Base-by-base conservation (phyloP, 768 basidiomycete species). In the Lactarius sanguifluus region DNA sequence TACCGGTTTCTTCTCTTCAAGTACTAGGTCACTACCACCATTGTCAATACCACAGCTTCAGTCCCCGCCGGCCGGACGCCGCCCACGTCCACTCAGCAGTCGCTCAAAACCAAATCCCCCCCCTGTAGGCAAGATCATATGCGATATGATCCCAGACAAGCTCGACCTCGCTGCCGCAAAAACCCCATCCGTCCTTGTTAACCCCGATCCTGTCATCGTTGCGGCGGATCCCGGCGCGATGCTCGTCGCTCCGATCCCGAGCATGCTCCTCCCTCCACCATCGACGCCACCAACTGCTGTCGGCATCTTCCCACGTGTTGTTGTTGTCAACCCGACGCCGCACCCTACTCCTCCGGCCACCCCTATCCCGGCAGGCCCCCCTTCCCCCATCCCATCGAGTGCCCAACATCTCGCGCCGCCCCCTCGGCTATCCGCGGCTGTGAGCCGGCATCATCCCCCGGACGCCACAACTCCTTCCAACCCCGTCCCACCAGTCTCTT, bases 281-380 rank as follows among this genome's bases (percentile, higher is more conserved):
- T 69, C 70, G 36, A 64, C 67, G 32, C 69, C 75, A 23, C 69
- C 76, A 1, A 28, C 71, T 5, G 28, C 71, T 1, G 71, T 75
- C 32, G 70, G 66, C 67, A 76, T 62, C 71, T 79, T 83, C 38
- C 87, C 87, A 16, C 80, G 81, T 32, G 81, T 92, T 7, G 82
- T 91, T 18, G 81, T 92, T 25, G 85, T 91, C 10, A 86, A 88
- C 70, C 89, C 90, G 20, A 91, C 90, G 0, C 90, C 90, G 3
- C 88, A 87, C 69, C 89, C 87, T 1, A 92, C 91, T 1, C 90
- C 91, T 8, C 91, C 91, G 3, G 82, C 86, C 1, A 90, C 89
- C 1, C 90, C 89, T 61, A 73, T 73, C 30, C 67, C 67, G 40
- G 13, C 72, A 67, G 61, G 68, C 66, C 43, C 70, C 40, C 52